A percentile compares a stretch with the other conserved stretches of the same genome.
These are phyloP conservation scores for Taxillus chinensis DNA, from an alignment of 164 flowering plant species.

Conservation along the genomic window DNA sequence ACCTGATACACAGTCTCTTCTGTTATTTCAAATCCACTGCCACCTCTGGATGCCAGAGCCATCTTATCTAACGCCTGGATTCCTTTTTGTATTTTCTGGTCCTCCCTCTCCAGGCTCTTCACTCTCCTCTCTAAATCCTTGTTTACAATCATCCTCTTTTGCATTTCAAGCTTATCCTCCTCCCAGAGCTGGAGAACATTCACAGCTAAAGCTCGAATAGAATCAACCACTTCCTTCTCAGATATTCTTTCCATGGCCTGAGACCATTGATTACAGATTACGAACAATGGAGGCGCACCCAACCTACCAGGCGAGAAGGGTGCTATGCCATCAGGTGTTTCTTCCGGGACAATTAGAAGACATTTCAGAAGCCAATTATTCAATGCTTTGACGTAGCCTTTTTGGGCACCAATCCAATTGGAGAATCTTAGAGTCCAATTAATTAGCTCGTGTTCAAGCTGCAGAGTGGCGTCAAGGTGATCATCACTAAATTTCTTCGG, in stretches of 20 bases:
- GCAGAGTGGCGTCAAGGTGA: constrained; percentile 34
- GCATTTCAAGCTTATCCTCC: constrained; percentile 38
- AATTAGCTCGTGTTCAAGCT: constrained; percentile 48
- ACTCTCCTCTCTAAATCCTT: constrained; percentile 45
- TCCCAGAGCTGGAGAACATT: constrained; percentile 50
- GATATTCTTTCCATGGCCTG: constrained; percentile 52
- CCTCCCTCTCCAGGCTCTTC: constrained; percentile 61
- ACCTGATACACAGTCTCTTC: constrained; percentile 42
- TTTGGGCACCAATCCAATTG: constrained; percentile 50
- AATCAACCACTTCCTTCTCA: constrained; percentile 47
- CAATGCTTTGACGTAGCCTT: constrained; percentile 40
- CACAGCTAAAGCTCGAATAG: constrained; percentile 36
- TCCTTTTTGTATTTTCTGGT: constrained; percentile 67
- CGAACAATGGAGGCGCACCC: constrained; percentile 61
- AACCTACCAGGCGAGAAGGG: constrained; percentile 72
- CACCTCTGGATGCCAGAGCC: constrained; percentile 37
- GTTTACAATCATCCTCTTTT: constrained; percentile 28
- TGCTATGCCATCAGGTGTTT: constrained; percentile 48
- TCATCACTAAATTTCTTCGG: constrained; percentile 33
- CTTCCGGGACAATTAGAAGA: constrained; percentile 51
- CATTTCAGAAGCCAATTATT: constrained; percentile 61
- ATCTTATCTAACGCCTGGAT: constrained; percentile 64
- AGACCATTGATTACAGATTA: constrained; percentile 56
- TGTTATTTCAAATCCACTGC: constrained; percentile 20
- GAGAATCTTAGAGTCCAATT: constrained; percentile 49